phyloP scores from a whole-genome alignment of 192 early-diverging fungal species.

The Irineochytrium annulatum region DNA sequence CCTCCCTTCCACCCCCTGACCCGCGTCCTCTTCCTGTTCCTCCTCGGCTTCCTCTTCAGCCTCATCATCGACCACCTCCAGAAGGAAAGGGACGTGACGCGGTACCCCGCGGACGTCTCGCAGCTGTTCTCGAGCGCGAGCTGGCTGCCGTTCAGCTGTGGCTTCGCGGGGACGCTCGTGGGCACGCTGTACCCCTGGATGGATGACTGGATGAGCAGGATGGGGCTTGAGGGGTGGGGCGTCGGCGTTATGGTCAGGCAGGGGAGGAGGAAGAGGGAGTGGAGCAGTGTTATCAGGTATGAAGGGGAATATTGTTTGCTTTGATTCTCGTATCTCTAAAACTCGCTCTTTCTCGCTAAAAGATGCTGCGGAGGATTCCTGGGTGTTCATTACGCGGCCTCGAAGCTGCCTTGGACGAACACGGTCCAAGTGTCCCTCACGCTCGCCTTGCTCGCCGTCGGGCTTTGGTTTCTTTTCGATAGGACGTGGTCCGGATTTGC shows the following conservation, averaged over 20 bases:
- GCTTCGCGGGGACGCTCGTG: slow-evolving; percentile 51
- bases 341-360: not conserved
- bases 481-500: slow-evolving; percentile 62
- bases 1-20: not conserved
- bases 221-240: no score
- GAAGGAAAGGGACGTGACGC: slow-evolving; percentile 53
- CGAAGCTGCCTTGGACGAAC: slow-evolving; percentile 60
- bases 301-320: not conserved
- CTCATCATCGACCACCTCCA: slow-evolving; percentile 62
- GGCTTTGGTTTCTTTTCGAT: slow-evolving; percentile 72
- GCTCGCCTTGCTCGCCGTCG: slow-evolving; percentile 53
- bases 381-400: slow-evolving; percentile 62
- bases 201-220: slow-evolving; percentile 41
- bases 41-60: slow-evolving; percentile 57
- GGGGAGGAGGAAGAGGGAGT: slow-evolving; percentile 42
- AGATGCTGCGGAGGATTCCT: slow-evolving; percentile 45
- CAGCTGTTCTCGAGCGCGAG: slow-evolving; percentile 51
- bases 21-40: slow-evolving; percentile 55
- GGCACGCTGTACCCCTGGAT: slow-evolving; percentile 58
- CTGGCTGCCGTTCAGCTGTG: slow-evolving; percentile 63
- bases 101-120: slow-evolving; percentile 35
- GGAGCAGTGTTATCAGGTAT: slow-evolving; percentile 56
- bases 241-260: no score
- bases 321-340: slow-evolving; percentile 8
- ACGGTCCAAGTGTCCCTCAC: slow-evolving; percentile 57